Conservation (phyloP, 176 grass and related monocot species). For the Raddia guianensis region DNA sequence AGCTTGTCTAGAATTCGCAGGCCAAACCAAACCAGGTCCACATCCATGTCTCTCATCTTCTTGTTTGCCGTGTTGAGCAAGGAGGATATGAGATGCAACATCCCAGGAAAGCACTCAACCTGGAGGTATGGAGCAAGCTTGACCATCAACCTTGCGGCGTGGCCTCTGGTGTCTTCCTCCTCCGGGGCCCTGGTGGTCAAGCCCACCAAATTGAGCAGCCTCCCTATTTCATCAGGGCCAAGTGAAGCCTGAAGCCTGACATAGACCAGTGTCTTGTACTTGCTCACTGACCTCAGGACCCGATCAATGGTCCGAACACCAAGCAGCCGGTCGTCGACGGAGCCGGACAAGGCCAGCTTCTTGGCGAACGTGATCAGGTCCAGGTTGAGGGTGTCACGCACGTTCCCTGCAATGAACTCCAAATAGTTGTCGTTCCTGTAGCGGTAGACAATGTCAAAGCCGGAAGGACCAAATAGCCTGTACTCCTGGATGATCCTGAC, state of each 20-base stretch:
- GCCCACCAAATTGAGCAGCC: slow-evolving; percentile 1
- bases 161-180: slow-evolving; percentile 7
- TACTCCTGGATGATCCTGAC: not conserved
- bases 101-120: not conserved
- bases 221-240: not conserved
- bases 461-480: not conserved
- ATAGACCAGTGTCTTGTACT: not conserved
- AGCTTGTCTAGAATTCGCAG: slow-evolving; percentile 32
- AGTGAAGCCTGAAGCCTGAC: slow-evolving; percentile 12
- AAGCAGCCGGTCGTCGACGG: not conserved
- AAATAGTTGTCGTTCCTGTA: not conserved
- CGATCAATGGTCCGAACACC: slow-evolving; percentile 9
- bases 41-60: not conserved
- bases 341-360: slow-evolving; percentile 4
- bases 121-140: slow-evolving; percentile 29
- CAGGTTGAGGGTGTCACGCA: not conserved
- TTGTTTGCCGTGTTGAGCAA: not conserved
- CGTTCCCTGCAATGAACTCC: slow-evolving; percentile 17
- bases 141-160: slow-evolving; percentile 32
- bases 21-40: slow-evolving; percentile 31
- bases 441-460: not conserved
- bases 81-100: slow-evolving; percentile 2
- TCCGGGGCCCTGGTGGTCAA: not conserved
- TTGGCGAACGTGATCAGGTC: slow-evolving; percentile 29
- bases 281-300: not conserved